These are phyloP conservation scores for Pharnaceum exiguum DNA, from an alignment of 148 eudicot genomes.

Conservation along the genomic window DNA sequence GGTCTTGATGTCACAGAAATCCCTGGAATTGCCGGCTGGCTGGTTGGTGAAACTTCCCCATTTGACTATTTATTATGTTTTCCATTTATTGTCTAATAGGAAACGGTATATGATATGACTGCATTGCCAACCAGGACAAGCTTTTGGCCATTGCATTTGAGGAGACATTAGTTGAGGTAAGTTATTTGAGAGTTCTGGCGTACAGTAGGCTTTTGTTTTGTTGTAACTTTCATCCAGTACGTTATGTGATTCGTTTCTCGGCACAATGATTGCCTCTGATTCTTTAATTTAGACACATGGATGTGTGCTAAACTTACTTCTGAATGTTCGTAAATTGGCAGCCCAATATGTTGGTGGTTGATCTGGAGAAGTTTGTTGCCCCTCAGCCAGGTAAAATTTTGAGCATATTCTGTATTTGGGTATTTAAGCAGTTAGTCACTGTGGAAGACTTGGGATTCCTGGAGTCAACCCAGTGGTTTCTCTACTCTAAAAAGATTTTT, in stretches of 20 bases:
- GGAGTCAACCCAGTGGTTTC: no score
- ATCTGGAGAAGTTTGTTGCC: conserved; percentile 80
- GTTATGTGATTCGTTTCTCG: not conserved
- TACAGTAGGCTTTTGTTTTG: not conserved
- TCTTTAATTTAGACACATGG: not conserved
- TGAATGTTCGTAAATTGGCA: conserved; percentile 31
- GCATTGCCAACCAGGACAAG: conserved; percentile 52
- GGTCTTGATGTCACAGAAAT: conserved; percentile 90
- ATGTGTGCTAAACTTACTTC: conserved; percentile 2
- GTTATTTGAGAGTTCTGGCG: conserved; percentile 6
- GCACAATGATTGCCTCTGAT: no score
- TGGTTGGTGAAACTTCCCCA: conserved; percentile 33
- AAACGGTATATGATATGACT: not conserved
- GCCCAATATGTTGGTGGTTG: conserved; percentile 97
- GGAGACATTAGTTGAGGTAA: conserved; percentile 96
- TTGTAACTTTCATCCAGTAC: not conserved
- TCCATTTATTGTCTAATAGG: not conserved
- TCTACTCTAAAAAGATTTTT: no score
- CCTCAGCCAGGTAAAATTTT: conserved; percentile 63
- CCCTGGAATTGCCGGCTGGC: conserved; percentile 97
- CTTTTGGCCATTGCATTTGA: conserved; percentile 82
- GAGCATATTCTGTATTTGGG: not conserved
- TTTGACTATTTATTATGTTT: not conserved
- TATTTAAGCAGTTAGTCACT: not conserved
- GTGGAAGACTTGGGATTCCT: not conserved